phyloP scores from a whole-genome alignment of 805 yeast genomes.

The Wickerhamomyces chambardii region DNA sequence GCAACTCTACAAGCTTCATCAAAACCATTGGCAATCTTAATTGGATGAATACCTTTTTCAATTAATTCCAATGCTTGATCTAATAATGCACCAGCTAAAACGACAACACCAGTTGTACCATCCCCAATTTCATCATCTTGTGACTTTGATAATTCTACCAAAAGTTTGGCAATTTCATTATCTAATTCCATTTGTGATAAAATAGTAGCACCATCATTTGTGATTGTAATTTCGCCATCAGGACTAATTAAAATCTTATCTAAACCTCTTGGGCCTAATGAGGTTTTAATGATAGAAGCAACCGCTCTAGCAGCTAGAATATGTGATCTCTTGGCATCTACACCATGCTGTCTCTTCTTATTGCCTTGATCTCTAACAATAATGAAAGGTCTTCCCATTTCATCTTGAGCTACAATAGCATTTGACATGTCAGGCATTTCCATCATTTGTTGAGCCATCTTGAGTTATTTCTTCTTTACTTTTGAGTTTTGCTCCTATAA shows the following conservation, averaged over 20 bases:
- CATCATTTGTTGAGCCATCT: slow-evolving; percentile 27
- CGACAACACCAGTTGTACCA: slow-evolving; percentile 99
- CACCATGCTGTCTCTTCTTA: slow-evolving; percentile 61
- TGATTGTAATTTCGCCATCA: slow-evolving; percentile 96
- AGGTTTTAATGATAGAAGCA: slow-evolving; percentile 83
- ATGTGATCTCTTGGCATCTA: slow-evolving; percentile 78
- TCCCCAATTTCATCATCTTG: slow-evolving; percentile 99
- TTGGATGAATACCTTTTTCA: slow-evolving; percentile 96
- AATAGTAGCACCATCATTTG: slow-evolving; percentile 98
- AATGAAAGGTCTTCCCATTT: slow-evolving; percentile 97
- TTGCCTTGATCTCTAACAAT: slow-evolving; percentile 83
- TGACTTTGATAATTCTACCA: slow-evolving; percentile 88
- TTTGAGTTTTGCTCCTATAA: too few species aligned
- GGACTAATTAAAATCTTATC: slow-evolving; percentile 93
- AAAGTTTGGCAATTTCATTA: slow-evolving; percentile 89
- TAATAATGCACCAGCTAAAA: slow-evolving; percentile 85
- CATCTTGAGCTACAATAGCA: slow-evolving; percentile 98
- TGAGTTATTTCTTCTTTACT: too few species aligned
- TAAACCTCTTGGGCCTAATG: slow-evolving; percentile 97
- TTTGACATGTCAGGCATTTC: slow-evolving; percentile 88
- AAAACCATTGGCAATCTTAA: slow-evolving; percentile 93
- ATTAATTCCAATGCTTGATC: slow-evolving; percentile 93
- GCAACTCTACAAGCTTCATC: slow-evolving; percentile 97
- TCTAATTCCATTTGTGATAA: slow-evolving; percentile 92
- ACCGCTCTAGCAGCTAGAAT: slow-evolving; percentile 93